Base-by-base conservation (phyloP, 306 rosid genomes). In the Alnus glutinosa region DNA sequence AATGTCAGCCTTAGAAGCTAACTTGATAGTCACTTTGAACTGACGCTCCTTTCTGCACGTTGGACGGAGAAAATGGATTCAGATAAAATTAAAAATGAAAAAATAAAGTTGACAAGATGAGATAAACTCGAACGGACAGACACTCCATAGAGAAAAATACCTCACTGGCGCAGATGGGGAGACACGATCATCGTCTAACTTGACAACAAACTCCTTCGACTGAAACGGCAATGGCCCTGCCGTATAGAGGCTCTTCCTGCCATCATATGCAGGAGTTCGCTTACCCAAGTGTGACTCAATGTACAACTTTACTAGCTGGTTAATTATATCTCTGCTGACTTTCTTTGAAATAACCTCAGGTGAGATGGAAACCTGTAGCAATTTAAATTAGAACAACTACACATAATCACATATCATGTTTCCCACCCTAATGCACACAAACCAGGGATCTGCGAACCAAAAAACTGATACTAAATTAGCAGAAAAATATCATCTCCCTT, bases 261-360 rank as follows among this genome's bases (percentile, higher is more conserved):
- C 98, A 76, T 94, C 98, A 2, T 84, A 94, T 0, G 92, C 97
- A 0, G 89, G 84, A 1, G 1, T 5, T 4, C 87, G 87, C 3
- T 32, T 81, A 0, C 89, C 93, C 6, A 94, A 7, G 0, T 70
- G 57, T 0, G 91, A 66, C 3, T 78, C 85, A 0, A 4, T 2
- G 4, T 86, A 76, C 42, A 44, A 1, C 0, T 7, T 1, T 0
- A 78, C 74, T 0, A 94, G 58, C 49, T 76, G 78, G 0, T 0
- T 47, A 0, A 92, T 74, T 0, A 94, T 70, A 0, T 70, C 78
- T 14, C 97, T 80, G 6, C 71, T 75, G 1, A 91, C 69, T 52
- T 84, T 85, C 49, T 92, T 94, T 0, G 95, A 86, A 0, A 78
- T 0, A 0, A 94, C 71, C n/a, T 89, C 94, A 0, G 98, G 98